phyloP scores from a whole-genome alignment of 2,329 filamentous ascomycete genomes.

The Trichoderma citrinoviride region DNA sequence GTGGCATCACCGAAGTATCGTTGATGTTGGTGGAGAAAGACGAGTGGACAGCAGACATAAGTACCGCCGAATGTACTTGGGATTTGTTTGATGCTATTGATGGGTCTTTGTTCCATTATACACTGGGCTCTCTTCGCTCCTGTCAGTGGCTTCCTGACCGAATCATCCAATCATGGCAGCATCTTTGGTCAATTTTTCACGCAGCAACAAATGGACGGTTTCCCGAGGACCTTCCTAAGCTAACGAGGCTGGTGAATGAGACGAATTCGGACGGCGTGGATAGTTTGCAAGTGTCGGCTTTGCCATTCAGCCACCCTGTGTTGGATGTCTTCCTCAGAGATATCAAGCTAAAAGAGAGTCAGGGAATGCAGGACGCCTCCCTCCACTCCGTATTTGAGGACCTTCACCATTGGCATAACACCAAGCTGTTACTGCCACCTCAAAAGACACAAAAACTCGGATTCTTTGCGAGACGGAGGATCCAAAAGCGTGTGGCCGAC shows the following conservation, averaged over 20 bases:
- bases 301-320: slow-evolving; percentile 48
- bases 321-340: slow-evolving; percentile 46
- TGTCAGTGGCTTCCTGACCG: not conserved
- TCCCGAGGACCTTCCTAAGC: not conserved
- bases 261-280: not conserved
- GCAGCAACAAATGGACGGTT: not conserved
- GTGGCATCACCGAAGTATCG: not conserved
- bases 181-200: slow-evolving; percentile 7
- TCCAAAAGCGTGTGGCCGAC: slow-evolving; percentile 66
- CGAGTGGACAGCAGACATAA: not conserved
- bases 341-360: slow-evolving; percentile 38
- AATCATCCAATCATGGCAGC: not conserved
- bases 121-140: not conserved
- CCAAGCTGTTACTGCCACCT: slow-evolving; percentile 45
- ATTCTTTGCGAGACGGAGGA: slow-evolving; percentile 42
- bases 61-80: not conserved
- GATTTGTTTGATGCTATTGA: slow-evolving; percentile 20
- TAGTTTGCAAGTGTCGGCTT: slow-evolving; percentile 27
- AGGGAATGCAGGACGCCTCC: slow-evolving; percentile 5
- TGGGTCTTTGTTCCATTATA: slow-evolving; percentile 12
- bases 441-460: slow-evolving; percentile 27
- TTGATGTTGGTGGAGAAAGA: not conserved
- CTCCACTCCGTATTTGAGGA: slow-evolving; percentile 45
- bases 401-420: slow-evolving; percentile 61
- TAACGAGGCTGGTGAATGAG: not conserved